Evolutionary conservation across 768 basidiomycete species (phyloP).

Genomic region (Agrocybe praecox): DNA sequence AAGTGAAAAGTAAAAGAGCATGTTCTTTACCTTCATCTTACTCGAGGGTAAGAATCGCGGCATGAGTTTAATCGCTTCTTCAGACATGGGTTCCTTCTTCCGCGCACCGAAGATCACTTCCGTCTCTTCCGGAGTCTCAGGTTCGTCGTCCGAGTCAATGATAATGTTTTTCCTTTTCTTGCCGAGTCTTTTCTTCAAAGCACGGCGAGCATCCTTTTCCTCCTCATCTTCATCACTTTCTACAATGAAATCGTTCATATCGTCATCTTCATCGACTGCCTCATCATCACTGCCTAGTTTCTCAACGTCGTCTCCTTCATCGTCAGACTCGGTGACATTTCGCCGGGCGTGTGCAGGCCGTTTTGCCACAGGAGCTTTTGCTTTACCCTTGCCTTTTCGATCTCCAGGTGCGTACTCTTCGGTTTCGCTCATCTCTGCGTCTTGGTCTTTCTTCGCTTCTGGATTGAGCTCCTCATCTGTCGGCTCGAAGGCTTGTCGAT

Average conservation of each 20-base stretch:
- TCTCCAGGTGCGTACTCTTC: constrained; percentile 6
- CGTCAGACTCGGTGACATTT: constrained; percentile 25
- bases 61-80: constrained; percentile 44
- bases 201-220: constrained; percentile 44
- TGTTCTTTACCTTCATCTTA: constrained; percentile 69
- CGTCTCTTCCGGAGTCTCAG: constrained; percentile 39
- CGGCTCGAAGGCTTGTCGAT: constrained; percentile 62
- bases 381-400: constrained; percentile 23
- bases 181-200: constrained; percentile 36
- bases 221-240: constrained; percentile 56
- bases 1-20: neutral
- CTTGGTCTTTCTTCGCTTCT: constrained; percentile 23
- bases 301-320: constrained; percentile 30
- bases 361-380: constrained; percentile 20
- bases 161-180: constrained; percentile 41
- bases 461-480: constrained; percentile 44
- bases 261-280: constrained; percentile 42
- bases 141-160: constrained; percentile 47
- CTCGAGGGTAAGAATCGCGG: constrained; percentile 67
- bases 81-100: constrained; percentile 25
- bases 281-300: constrained; percentile 30
- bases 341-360: constrained; percentile 15
- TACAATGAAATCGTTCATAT: constrained; percentile 56
- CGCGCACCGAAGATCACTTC: constrained; percentile 42
- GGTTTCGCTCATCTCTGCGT: constrained; percentile 31